phyloP scores from a whole-genome alignment of 2,329 filamentous ascomycete species.

The Microdochium trichocladiopsis region DNA sequence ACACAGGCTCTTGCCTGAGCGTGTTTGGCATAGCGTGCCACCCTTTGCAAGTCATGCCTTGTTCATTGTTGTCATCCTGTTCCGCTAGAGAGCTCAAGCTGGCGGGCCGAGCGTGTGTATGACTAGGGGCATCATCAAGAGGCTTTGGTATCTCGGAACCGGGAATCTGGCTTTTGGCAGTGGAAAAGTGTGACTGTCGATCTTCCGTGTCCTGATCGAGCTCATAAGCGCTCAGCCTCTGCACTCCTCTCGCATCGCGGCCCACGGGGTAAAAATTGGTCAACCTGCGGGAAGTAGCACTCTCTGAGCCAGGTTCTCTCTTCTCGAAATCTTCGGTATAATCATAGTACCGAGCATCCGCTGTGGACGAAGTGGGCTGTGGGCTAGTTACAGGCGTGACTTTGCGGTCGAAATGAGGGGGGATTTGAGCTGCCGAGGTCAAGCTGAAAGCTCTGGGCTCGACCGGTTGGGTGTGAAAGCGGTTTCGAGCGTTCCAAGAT shows the following conservation, averaged over 20 bases:
- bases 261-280: slow-evolving; percentile 3
- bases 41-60: neutral
- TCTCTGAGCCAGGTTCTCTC: slow-evolving; percentile 2
- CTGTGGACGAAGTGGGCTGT: neutral
- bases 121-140: neutral
- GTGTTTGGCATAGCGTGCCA: neutral
- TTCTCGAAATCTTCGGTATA: slow-evolving; percentile 44
- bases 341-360: slow-evolving; percentile 37
- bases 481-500: slow-evolving; percentile 19
- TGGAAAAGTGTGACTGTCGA: slow-evolving; percentile 14
- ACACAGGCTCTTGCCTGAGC: neutral
- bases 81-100: too few relatives aligned
- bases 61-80: neutral
- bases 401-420: neutral
- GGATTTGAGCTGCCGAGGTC: slow-evolving; percentile 41
- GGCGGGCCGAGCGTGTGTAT: neutral
- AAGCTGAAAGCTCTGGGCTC: slow-evolving; percentile 39
- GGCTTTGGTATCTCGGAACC: neutral
- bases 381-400: neutral
- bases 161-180: slow-evolving; percentile 9
- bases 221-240: neutral
- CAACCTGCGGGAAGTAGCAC: slow-evolving; percentile 1
- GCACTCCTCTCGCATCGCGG: neutral
- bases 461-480: slow-evolving; percentile 23
- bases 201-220: slow-evolving; percentile 11